phyloP scores from a whole-genome alignment of 2,329 filamentous ascomycete genomes.

The Neonectria neomacrospora region DNA sequence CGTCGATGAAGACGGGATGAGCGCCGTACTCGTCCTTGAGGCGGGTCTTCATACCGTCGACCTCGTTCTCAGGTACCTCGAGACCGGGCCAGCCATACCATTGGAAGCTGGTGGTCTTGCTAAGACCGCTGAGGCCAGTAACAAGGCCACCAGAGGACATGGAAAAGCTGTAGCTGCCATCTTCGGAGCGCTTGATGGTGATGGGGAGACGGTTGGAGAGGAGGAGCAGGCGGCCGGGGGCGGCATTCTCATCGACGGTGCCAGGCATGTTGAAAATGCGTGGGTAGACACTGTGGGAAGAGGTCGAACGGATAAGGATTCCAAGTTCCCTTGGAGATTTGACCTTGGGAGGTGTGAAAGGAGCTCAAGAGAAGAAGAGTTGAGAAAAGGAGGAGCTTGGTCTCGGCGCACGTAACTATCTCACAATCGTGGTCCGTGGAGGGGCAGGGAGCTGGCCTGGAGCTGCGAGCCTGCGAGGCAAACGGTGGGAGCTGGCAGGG shows the following conservation, averaged over 20 bases:
- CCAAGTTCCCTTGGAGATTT: conserved; percentile 2
- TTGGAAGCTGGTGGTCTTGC: conserved; percentile 93
- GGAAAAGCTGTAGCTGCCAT: conserved; percentile 91
- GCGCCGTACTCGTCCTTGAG: conserved; percentile 90
- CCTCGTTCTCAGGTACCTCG: conserved; percentile 88
- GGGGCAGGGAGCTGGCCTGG: conserved; percentile 41
- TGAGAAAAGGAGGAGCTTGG: conserved; percentile 22
- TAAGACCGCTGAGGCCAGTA: conserved; percentile 89
- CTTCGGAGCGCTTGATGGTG: conserved; percentile 92
- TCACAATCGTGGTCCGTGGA: conserved; percentile 40
- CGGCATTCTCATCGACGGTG: conserved; percentile 49
- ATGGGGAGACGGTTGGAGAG: conserved; percentile 96
- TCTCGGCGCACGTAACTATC: conserved; percentile 35
- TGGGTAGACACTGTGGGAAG: neutral
- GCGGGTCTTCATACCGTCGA: conserved; percentile 76
- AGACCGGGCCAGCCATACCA: conserved; percentile 99
- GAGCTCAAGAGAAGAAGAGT: neutral
- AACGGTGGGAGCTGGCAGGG: conserved; percentile 31
- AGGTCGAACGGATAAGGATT: neutral
- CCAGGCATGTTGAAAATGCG: conserved; percentile 49
- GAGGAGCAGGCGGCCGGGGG: conserved; percentile 73
- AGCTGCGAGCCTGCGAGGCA: conserved; percentile 32
- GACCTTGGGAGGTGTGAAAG: neutral
- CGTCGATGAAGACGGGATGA: conserved; percentile 91
- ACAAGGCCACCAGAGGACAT: conserved; percentile 98